A percentile compares a stretch with the other conserved stretches of the same genome.
phyloP scores from a whole-genome alignment of 2,329 filamentous ascomycete species.

The Penicillium corylophilum region DNA sequence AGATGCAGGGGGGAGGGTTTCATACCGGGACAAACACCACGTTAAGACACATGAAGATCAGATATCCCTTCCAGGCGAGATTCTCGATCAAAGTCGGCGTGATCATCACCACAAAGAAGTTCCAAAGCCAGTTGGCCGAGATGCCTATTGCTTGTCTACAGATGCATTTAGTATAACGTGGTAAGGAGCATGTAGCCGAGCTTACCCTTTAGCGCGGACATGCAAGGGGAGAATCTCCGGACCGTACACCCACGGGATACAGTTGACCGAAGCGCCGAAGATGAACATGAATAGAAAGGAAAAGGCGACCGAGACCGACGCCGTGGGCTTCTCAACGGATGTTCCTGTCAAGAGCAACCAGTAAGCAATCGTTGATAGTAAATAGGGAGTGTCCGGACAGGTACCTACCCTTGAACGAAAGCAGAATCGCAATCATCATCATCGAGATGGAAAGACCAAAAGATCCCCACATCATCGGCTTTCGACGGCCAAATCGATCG shows the following conservation, averaged over 20 bases:
- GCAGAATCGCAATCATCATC: slow-evolving; percentile 43
- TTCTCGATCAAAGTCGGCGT: slow-evolving; percentile 34
- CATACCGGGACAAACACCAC: slow-evolving; percentile 38
- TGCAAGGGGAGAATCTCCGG: slow-evolving; percentile 53
- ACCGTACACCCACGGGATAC: slow-evolving; percentile 53
- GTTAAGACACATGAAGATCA: slow-evolving; percentile 39
- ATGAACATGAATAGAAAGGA: slow-evolving; percentile 50
- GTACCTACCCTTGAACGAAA: slow-evolving; percentile 42
- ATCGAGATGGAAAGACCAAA: slow-evolving; percentile 39
- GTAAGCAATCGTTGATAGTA: not conserved
- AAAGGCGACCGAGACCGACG: slow-evolving; percentile 50
- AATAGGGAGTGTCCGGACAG: not conserved
- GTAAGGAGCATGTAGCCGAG: not conserved
- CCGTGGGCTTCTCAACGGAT: slow-evolving; percentile 39
- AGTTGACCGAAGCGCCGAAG: slow-evolving; percentile 48
- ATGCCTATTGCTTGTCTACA: slow-evolving; percentile 46
- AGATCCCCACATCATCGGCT: slow-evolving; percentile 39
- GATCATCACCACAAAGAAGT: slow-evolving; percentile 47
- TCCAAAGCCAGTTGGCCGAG: slow-evolving; percentile 52
- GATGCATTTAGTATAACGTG: not conserved
- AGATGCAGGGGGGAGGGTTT: not conserved
- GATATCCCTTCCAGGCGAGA: slow-evolving; percentile 36
- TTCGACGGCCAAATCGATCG: slow-evolving; percentile 42
- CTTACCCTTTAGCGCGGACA: slow-evolving; percentile 50
- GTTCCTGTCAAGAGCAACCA: slow-evolving; percentile 14